A percentile compares a stretch with the other conserved stretches of the same genome.
Evolutionary conservation across 2,329 filamentous ascomycete species (phyloP).

Genomic region (Pseudogymnoascus sp.): DNA sequence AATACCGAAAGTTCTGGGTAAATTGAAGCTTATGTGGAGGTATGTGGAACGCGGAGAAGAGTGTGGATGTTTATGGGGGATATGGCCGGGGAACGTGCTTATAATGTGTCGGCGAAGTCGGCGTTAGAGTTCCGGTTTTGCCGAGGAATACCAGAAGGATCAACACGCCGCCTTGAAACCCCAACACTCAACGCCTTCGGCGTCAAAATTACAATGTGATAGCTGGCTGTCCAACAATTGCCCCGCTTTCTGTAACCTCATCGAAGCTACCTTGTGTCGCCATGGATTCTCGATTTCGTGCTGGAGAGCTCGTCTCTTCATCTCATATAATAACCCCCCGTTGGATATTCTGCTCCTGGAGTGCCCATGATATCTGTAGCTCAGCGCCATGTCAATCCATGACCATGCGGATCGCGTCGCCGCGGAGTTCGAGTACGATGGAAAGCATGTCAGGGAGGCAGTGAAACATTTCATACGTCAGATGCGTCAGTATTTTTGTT

Average conservation of each 20-base stretch:
- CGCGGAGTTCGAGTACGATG: conserved; percentile 75
- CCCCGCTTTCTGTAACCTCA: conserved; percentile 8
- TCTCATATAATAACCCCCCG: neutral
- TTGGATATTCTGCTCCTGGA: neutral
- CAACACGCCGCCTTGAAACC: neutral
- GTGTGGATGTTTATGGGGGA: neutral
- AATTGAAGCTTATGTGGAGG: neutral
- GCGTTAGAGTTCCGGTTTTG: neutral
- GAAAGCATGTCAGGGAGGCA: conserved; percentile 68
- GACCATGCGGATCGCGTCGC: conserved; percentile 74
- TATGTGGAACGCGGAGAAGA: conserved; percentile 2
- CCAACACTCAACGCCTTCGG: neutral
- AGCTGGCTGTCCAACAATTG: neutral
- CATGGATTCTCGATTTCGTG: neutral
- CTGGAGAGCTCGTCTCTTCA: neutral
- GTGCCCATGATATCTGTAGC: conserved; percentile 25
- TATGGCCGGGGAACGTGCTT: neutral
- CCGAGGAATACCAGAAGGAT: neutral
- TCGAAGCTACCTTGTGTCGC: neutral
- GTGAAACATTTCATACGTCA: conserved; percentile 81
- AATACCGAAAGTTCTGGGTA: neutral
- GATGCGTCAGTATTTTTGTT: conserved; percentile 53
- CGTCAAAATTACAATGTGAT: neutral
- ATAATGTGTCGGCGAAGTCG: conserved; percentile 1
- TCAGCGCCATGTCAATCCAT: conserved; percentile 52